A percentile compares a stretch with the other conserved stretches of the same genome.
phyloP scores from a whole-genome alignment of 495 filamentous ascomycete species.

The Xylaria longipes region DNA sequence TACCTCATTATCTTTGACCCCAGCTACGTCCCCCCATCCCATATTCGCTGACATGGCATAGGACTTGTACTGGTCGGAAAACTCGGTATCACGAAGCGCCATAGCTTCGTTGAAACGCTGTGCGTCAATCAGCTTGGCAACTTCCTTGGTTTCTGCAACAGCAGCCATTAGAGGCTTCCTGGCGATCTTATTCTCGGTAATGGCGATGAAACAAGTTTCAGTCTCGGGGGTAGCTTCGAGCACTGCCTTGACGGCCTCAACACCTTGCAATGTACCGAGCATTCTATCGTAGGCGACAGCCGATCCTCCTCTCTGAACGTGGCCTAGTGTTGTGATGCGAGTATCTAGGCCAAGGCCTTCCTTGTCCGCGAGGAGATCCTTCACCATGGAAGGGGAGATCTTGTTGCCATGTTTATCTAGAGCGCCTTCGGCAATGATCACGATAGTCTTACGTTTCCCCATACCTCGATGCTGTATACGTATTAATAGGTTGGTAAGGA shows the following conservation, averaged over 20 bases:
- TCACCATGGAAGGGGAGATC: conserved; percentile 80
- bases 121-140: conserved; percentile 77
- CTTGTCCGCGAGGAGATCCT: conserved; percentile 82
- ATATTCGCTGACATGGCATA: conserved; percentile 86
- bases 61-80: conserved; percentile 87
- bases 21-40: conserved; percentile 48
- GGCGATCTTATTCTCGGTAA: conserved; percentile 97
- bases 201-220: conserved; percentile 91
- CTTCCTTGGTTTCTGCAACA: conserved; percentile 80
- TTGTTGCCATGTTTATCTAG: conserved; percentile 85
- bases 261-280: conserved; percentile 91
- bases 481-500: conserved; percentile 40
- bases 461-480: conserved; percentile 76
- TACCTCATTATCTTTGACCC: conserved; percentile 77
- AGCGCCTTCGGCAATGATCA: conserved; percentile 96
- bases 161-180: conserved; percentile 88
- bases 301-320: conserved; percentile 92
- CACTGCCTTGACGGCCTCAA: conserved; percentile 96
- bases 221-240: conserved; percentile 87
- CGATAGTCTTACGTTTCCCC: conserved; percentile 96
- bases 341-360: conserved; percentile 80
- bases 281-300: conserved; percentile 95
- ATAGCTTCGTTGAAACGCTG: conserved; percentile 88
- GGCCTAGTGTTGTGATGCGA: conserved; percentile 91
- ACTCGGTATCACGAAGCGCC: conserved; percentile 87